phyloP scores from a whole-genome alignment of 257 asterid genomes.

The Nicotiana undulata region DNA sequence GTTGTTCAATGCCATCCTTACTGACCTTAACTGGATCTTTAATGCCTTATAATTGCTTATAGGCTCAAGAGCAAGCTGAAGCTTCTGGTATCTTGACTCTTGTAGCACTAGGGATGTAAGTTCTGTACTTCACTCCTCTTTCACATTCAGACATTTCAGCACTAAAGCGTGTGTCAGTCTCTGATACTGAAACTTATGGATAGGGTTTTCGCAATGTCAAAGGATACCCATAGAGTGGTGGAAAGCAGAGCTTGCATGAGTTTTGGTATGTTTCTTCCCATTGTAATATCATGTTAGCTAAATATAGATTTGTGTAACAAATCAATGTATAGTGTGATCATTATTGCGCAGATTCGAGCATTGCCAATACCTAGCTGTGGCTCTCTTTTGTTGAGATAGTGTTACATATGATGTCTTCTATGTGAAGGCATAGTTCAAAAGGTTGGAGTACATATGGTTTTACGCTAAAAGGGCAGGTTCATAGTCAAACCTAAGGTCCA shows the following conservation, averaged over 20 bases:
- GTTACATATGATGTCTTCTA: background rate
- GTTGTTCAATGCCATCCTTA: background rate
- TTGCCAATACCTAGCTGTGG: background rate
- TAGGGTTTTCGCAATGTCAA: slow-evolving; percentile 10
- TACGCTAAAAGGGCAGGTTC: background rate
- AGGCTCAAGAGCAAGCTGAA: slow-evolving; percentile 14
- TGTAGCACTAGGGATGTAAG: slow-evolving; percentile 13
- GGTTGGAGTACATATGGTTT: background rate
- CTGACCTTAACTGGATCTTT: background rate
- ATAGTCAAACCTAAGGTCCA: background rate
- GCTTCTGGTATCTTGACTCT: slow-evolving; percentile 13
- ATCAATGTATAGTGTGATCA: background rate
- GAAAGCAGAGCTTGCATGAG: slow-evolving; percentile 13
- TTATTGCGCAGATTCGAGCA: background rate
- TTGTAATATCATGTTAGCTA: background rate
- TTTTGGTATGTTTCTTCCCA: slow-evolving; percentile 8
- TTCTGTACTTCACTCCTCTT: background rate
- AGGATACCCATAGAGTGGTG: slow-evolving; percentile 6
- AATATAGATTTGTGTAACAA: background rate
- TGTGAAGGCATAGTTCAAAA: background rate
- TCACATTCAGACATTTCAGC: background rate
- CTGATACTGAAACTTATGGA: background rate
- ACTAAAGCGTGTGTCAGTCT: background rate
- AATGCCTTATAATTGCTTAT: background rate
- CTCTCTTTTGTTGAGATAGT: background rate